phyloP scores from a whole-genome alignment of 129 eudicot genomes.

The Artemisia annua region DNA sequence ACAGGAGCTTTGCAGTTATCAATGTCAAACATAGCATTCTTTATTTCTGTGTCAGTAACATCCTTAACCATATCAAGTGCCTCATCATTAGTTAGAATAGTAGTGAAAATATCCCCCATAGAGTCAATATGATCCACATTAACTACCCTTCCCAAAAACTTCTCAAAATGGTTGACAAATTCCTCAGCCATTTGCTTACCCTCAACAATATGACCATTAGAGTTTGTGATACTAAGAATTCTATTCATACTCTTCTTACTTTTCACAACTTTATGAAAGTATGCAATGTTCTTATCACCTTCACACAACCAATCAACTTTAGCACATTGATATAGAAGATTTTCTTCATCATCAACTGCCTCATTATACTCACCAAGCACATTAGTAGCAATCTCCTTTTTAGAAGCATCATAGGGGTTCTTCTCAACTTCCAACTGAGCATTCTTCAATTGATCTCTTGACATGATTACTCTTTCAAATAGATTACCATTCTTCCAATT shows the following conservation, averaged over 20 bases:
- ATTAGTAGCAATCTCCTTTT: not conserved
- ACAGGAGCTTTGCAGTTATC: too few relatives aligned
- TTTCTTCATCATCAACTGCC: not conserved
- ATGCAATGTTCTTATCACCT: not conserved
- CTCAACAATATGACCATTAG: not conserved
- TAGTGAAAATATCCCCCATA: not conserved
- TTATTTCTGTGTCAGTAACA: too few relatives aligned
- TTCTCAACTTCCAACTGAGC: not conserved
- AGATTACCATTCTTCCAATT: not conserved
- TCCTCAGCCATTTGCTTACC: not conserved
- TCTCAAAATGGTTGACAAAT: too few relatives aligned
- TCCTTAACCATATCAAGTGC: not conserved
- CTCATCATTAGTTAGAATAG: not conserved
- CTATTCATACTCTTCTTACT: not conserved
- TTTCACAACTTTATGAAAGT: not conserved
- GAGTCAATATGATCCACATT: not conserved
- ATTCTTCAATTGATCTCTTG: too few relatives aligned
- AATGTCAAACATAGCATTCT: too few relatives aligned
- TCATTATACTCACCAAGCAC: not conserved
- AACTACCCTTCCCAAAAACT: not conserved
- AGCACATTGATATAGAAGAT: not conserved
- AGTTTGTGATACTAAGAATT: not conserved
- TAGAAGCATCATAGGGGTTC: not conserved
- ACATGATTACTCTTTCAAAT: not conserved
- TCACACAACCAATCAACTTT: not conserved